Conservation (phyloP, 208 protist species). For the Acanthamoeba royreba region DNA sequence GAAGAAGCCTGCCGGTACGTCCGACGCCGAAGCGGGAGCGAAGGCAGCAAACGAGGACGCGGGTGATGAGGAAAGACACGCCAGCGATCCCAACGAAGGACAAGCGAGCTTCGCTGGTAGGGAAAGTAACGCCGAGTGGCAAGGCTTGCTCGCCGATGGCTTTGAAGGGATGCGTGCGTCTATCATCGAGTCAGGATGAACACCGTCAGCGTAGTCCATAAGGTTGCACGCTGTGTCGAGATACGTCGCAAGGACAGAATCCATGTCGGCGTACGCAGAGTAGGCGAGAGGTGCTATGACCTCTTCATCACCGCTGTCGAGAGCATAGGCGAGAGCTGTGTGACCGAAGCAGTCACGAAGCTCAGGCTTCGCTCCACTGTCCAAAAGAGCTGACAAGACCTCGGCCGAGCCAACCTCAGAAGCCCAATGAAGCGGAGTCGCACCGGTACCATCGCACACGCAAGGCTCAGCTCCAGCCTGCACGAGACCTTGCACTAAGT, state of each 20-base stretch:
- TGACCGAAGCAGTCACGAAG: background rate
- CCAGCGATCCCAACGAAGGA: background rate
- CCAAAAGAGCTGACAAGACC: background rate
- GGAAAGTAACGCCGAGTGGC: background rate
- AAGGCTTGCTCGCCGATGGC: background rate
- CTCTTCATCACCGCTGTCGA: background rate
- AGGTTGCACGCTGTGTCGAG: background rate
- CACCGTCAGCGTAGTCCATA: background rate
- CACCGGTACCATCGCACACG: background rate
- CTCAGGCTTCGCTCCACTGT: slow-evolving; percentile 9
- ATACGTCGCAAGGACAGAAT: background rate
- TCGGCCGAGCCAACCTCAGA: background rate
- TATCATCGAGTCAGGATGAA: too few relatives aligned
- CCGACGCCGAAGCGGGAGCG: background rate
- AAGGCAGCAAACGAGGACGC: background rate
- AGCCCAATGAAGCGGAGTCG: background rate
- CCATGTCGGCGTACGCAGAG: background rate
- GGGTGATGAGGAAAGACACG: background rate
- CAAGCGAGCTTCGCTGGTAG: background rate
- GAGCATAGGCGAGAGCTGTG: background rate
- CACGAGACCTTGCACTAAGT: background rate
- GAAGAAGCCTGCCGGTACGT: background rate
- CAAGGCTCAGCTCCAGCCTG: background rate
- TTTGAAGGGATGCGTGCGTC: background rate
- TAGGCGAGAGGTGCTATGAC: background rate